Evolutionary conservation across 2,329 filamentous ascomycete genomes (phyloP).

Genomic region (Claviceps quebecensis): DNA sequence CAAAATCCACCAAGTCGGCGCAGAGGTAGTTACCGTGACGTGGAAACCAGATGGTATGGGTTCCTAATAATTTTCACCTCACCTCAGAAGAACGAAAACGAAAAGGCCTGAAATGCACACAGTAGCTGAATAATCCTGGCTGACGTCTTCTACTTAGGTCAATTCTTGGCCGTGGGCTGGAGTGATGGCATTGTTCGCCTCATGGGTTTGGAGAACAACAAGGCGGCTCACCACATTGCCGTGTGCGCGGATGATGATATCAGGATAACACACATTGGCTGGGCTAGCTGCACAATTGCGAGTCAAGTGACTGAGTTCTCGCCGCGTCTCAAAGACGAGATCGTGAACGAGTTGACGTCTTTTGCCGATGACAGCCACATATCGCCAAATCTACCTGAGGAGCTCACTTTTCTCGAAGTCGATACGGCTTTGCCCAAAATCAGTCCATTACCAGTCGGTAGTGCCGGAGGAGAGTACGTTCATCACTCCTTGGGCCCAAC

Average conservation of each 20-base stretch:
- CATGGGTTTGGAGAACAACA: constrained; percentile 67
- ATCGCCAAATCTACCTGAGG: constrained; percentile 48
- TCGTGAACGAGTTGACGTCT: constrained; percentile 5
- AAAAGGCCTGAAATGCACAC: not conserved
- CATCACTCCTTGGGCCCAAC: constrained; percentile 4
- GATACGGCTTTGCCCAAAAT: constrained; percentile 65
- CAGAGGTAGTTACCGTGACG: constrained; percentile 32
- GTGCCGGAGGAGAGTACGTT: constrained; percentile 48
- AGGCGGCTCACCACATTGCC: constrained; percentile 59
- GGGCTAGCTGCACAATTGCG: constrained; percentile 31
- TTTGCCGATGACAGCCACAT: constrained; percentile 6
- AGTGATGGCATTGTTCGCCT: constrained; percentile 66
- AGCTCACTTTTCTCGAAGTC: constrained; percentile 61
- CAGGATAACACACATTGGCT: constrained; percentile 38
- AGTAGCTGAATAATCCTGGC: not conserved
- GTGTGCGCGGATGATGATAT: constrained; percentile 30
- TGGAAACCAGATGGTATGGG: constrained; percentile 56
- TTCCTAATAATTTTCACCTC: too few species aligned
- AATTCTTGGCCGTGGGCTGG: constrained; percentile 71
- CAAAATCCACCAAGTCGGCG: constrained; percentile 33
- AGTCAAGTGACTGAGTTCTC: constrained; percentile 12
- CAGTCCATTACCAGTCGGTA: constrained; percentile 48
- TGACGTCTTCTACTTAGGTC: constrained; percentile 31
- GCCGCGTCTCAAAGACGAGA: constrained; percentile 6
- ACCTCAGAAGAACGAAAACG: not conserved